A percentile compares a stretch with the other conserved stretches of the same genome.
These are phyloP conservation scores for Tuber microsphaerosporum DNA, from an alignment of 495 filamentous ascomycete species.

Conservation along the genomic window DNA sequence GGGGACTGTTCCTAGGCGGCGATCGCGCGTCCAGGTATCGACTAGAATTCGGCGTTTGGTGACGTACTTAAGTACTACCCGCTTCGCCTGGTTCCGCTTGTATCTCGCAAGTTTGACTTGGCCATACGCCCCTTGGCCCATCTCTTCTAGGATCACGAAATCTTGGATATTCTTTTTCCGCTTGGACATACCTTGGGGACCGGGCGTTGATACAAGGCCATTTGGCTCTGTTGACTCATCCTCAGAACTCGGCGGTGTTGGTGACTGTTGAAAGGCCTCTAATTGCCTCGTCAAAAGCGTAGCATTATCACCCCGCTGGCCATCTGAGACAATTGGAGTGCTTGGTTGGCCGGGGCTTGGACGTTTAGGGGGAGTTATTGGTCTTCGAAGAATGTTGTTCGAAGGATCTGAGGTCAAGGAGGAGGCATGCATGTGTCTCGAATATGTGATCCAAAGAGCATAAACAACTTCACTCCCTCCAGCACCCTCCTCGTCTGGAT, in stretches of 20 bases:
- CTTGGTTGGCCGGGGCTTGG: constrained; percentile 68
- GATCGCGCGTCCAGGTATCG: constrained; percentile 96
- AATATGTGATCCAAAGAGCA: constrained; percentile 96
- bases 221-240: constrained; percentile 30
- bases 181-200: constrained; percentile 28
- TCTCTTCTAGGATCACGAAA: constrained; percentile 90
- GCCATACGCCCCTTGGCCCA: constrained; percentile 96
- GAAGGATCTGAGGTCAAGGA: constrained; percentile 51
- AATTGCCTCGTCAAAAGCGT: constrained; percentile 63
- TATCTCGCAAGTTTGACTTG: constrained; percentile 94
- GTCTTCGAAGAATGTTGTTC: constrained; percentile 55
- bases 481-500: constrained; percentile 43
- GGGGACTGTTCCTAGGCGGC: constrained; percentile 89
- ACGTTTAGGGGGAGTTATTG: constrained; percentile 60
- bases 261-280: constrained; percentile 38
- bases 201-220: constrained; percentile 13
- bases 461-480: constrained; percentile 74
- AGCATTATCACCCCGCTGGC: constrained; percentile 36
- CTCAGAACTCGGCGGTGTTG: constrained; percentile 40
- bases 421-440: constrained; percentile 75
- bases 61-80: constrained; percentile 94
- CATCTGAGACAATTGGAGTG: constrained; percentile 31
- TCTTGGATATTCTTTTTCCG: constrained; percentile 79
- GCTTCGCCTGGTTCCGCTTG: constrained; percentile 65
- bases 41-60: constrained; percentile 95